Conservation (phyloP, 2,329 filamentous ascomycete species). For the Calonectria hongkongensis region DNA sequence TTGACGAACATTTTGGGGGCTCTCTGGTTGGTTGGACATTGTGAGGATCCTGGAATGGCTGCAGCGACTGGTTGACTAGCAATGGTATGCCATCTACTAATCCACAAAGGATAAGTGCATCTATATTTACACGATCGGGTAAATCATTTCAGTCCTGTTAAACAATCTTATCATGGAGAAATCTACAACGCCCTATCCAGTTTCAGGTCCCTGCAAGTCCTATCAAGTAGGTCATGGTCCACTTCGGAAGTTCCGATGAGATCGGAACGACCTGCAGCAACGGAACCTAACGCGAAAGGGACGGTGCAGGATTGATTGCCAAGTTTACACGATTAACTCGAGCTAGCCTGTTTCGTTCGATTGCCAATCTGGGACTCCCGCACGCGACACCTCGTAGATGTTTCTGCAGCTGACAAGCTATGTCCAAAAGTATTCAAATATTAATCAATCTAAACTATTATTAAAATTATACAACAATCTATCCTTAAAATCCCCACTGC, state of each 20-base stretch:
- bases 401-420: too few relatives aligned
- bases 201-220: background rate
- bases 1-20: background rate
- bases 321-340: background rate
- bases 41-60: background rate
- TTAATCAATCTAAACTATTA: background rate
- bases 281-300: background rate
- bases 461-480: background rate
- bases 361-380: too few relatives aligned
- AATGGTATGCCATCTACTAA: background rate
- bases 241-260: background rate
- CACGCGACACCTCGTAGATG: too few relatives aligned
- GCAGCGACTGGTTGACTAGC: background rate
- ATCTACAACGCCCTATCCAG: background rate
- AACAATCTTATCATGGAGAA: background rate
- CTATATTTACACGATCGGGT: background rate
- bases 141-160: background rate
- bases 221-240: background rate
- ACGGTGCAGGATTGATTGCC: too few relatives aligned
- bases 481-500: conserved; percentile 15
- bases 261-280: background rate
- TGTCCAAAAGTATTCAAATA: background rate
- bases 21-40: conserved; percentile 1
- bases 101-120: background rate
- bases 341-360: background rate